Evolutionary conservation across 2,329 filamentous ascomycete genomes (phyloP), one percentile per base, ranked within the genome.

Genomic region (Penicillium psychrosexuale): DNA sequence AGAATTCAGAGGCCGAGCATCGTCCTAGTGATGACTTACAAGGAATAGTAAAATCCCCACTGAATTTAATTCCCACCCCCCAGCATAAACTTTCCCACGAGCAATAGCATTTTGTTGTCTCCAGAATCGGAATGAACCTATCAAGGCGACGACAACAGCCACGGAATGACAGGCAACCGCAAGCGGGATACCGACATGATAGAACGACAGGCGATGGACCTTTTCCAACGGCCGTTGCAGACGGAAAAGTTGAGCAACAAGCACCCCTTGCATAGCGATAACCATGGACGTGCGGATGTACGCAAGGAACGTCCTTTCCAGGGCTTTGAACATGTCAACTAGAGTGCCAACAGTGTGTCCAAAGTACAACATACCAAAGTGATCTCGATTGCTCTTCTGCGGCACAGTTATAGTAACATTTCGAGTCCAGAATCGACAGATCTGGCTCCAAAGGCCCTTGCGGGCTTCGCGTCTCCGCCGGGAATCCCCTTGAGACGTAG

Each of bases 371-470:
- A 53, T 59, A 76, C 74, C 74, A 51, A 72, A 73, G 62, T 77
- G 70, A 61, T 77, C 74, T 4, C 74, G 67, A 59, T 75, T 75
- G 27, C 66, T 72, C 55, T 73, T 73, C 47, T 74, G 72, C 11
- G 71, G 60, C 13, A 76, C 73, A 0, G 67, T 71, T 58, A 76
- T 44, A 5, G 65, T 67, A 8, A 77, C 68, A 60, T 75, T 55
- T n/a, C 73, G 96, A 86, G 59, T 87, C 90, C 74, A 99, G 94
- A 39, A 97, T 83, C 66, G 93, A 84, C 53, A 84, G 77, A 75
- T 91, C 90, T 61, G 84, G 80, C 27, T 85, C 84, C 15, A 78
- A 69, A 1, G 87, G 86, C 28, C 86, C 78, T 63, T 62, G 13
- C 54, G 51, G 17, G 59, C 24, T 34, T 47, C 47, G 47, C 57